Base-by-base conservation (phyloP, 1,139 yeast genomes). In the Debaryomycetaceae sp. region DNA sequence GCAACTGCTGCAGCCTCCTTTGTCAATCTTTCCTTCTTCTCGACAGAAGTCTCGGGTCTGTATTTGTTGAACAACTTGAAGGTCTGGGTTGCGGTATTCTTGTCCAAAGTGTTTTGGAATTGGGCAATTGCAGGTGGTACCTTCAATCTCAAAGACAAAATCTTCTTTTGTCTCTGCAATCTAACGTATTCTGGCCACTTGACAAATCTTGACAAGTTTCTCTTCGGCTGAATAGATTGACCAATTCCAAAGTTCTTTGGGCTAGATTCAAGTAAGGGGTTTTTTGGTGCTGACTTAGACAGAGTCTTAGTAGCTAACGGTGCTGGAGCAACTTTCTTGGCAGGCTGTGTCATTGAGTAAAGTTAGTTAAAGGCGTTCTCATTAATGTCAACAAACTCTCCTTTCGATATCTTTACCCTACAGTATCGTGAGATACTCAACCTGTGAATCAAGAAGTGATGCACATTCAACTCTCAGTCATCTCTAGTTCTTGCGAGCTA, bases 1-100 rank as follows among this genome's bases (percentile, higher is more conserved):
- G 97, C 96, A 68, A 90, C 84, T 65, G 97, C 97, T 64, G 97
- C 96, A 62, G 98, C 98, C 80, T 91, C 97, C 78, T 87, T 90
- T 76, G 95, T 87, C 69, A 91, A 87, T 81, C 98, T 89, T 80
- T 89, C 97, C 83, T 90, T 89, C 96, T 91, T 91, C 79, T 91
- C 97, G 66, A 93, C 87, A 70, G 83, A 66, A 61, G 97, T 87
- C 81, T 91, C 98, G 70, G 98, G 98, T 80, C 96, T 86, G 87
- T 91, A 91, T 81, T 90, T 91, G 95, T 89, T 89, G 80, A 91
- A 84, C 66, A 91, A 85, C 81, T 91, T 90, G 83, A 91, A 87
- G 60, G 95, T 81, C 79, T 88, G 96, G 62, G 97, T 80, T 67
- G 98, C 97, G 62, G 97, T 85, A 88, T 91, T 91, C 85, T 91